phyloP scores from a whole-genome alignment of 352 stramenopile genomes.

The Pythium dissimile region DNA sequence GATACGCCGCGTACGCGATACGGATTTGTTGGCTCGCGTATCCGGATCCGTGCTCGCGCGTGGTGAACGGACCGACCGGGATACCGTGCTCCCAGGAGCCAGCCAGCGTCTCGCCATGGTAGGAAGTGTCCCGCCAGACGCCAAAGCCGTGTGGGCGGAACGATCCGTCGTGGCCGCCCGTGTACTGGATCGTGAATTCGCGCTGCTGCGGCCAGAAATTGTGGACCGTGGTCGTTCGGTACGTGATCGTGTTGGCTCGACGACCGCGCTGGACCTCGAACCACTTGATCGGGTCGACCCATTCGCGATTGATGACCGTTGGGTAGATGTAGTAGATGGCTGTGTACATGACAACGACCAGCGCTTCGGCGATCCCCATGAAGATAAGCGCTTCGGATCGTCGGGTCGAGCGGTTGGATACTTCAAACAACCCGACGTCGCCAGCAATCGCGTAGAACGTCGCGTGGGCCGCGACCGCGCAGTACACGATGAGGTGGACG shows the following conservation, averaged over 20 bases:
- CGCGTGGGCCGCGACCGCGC: neutral
- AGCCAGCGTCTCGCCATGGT: slow-evolving; percentile 51
- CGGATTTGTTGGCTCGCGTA: slow-evolving; percentile 39
- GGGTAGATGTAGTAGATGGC: slow-evolving; percentile 44
- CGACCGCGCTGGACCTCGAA: slow-evolving; percentile 29
- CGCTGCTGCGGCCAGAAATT: slow-evolving; percentile 5
- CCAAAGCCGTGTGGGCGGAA: slow-evolving; percentile 56
- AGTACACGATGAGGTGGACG: neutral
- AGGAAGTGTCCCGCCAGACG: slow-evolving; percentile 57
- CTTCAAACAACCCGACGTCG: slow-evolving; percentile 22
- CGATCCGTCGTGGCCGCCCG: slow-evolving; percentile 37
- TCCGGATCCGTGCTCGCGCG: slow-evolving; percentile 50
- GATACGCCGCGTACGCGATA: slow-evolving; percentile 43
- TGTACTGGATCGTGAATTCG: slow-evolving; percentile 41
- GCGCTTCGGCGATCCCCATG: slow-evolving; percentile 23
- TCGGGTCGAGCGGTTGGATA: neutral
- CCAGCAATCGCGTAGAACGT: neutral
- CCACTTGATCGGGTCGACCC: slow-evolving; percentile 31
- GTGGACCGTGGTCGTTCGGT: slow-evolving; percentile 10
- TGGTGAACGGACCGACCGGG: slow-evolving; percentile 59
- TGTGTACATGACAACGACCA: slow-evolving; percentile 31
- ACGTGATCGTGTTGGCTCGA: slow-evolving; percentile 31
- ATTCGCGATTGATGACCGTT: slow-evolving; percentile 28
- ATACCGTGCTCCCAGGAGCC: slow-evolving; percentile 52
- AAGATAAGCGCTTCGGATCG: slow-evolving; percentile 8